Percentiles rank a stretch among this genome's conserved stretches.
Evolutionary conservation across 2,329 filamentous ascomycete species (phyloP).

Genomic region (Xylaria hypoxylon): DNA sequence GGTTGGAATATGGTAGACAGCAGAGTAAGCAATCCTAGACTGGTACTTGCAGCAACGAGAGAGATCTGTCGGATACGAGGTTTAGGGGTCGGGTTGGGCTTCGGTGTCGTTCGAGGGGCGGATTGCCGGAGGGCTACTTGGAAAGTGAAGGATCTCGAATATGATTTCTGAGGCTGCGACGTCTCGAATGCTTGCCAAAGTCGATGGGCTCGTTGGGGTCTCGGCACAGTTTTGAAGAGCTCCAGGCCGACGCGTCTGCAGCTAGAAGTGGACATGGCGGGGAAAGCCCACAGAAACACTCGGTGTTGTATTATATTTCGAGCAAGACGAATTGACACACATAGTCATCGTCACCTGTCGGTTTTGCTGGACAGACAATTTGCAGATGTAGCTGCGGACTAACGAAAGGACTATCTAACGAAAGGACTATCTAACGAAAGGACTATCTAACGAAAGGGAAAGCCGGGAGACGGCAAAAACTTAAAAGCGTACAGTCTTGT

Average conservation of each 20-base stretch:
- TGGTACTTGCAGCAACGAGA: slow-evolving; percentile 46
- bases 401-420: too few species aligned
- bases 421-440: too few species aligned
- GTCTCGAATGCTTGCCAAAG: slow-evolving; percentile 32
- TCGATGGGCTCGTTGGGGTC: slow-evolving; percentile 34
- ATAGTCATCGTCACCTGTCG: slow-evolving; percentile 15
- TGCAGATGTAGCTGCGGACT: not conserved
- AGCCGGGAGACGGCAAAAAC: not conserved
- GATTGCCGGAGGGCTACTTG: slow-evolving; percentile 37
- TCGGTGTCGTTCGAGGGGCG: slow-evolving; percentile 27
- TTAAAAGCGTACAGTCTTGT: not conserved
- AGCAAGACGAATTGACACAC: slow-evolving; percentile 15
- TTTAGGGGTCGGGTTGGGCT: slow-evolving; percentile 20
- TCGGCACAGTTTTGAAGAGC: slow-evolving; percentile 36
- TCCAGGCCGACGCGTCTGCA: slow-evolving; percentile 34
- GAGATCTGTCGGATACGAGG: slow-evolving; percentile 41
- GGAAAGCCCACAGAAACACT: not conserved
- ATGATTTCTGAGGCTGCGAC: slow-evolving; percentile 16
- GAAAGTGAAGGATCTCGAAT: slow-evolving; percentile 35
- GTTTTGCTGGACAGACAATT: not conserved
- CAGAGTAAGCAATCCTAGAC: slow-evolving; percentile 42
- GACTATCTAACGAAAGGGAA: not conserved
- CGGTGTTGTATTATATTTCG: slow-evolving; percentile 12
- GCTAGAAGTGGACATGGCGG: slow-evolving; percentile 29
- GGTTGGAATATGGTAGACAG: slow-evolving; percentile 47